Percentiles rank a stretch among this genome's conserved stretches.
These are phyloP conservation scores for Coniella vitis DNA, from an alignment of 2,329 filamentous ascomycete species.

Conservation along the genomic window DNA sequence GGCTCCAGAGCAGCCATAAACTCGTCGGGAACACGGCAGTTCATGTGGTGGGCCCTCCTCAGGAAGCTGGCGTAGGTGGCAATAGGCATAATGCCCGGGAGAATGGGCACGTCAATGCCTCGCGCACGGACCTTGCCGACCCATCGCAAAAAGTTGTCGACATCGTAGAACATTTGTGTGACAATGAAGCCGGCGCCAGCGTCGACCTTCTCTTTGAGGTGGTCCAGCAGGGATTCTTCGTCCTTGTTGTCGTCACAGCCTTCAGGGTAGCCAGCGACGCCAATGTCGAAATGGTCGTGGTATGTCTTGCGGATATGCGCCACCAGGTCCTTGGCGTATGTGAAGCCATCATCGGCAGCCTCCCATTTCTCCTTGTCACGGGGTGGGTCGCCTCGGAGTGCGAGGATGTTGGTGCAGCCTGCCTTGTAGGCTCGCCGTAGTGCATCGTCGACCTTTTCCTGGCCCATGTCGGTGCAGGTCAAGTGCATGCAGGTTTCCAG, in stretches of 20 bases:
- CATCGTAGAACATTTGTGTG: slow-evolving; percentile 99
- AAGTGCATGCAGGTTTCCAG: slow-evolving; percentile 99
- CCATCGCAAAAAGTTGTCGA: slow-evolving; percentile 90
- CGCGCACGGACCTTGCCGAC: slow-evolving; percentile 75
- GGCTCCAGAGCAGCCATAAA: slow-evolving; percentile 83
- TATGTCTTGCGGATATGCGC: slow-evolving; percentile 70
- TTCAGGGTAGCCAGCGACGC: slow-evolving; percentile 93
- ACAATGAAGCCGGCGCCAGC: slow-evolving; percentile 90
- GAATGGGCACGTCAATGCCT: slow-evolving; percentile 65
- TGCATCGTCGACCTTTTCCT: slow-evolving; percentile 83
- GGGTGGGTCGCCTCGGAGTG: slow-evolving; percentile 86
- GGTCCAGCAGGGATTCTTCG: slow-evolving; percentile 76
- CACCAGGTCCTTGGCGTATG: slow-evolving; percentile 84
- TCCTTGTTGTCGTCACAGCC: slow-evolving; percentile 90
- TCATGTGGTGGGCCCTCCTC: slow-evolving; percentile 83
- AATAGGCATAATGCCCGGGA: slow-evolving; percentile 91
- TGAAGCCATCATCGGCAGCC: slow-evolving; percentile 77
- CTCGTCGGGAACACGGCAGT: slow-evolving; percentile 70
- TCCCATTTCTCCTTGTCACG: slow-evolving; percentile 92
- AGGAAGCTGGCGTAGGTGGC: slow-evolving; percentile 92
- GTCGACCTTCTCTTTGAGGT: slow-evolving; percentile 96
- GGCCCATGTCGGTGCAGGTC: slow-evolving; percentile 97
- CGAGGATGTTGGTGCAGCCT: slow-evolving; percentile 95
- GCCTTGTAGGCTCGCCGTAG: slow-evolving; percentile 84
- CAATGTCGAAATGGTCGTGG: slow-evolving; percentile 91